These are phyloP conservation scores for Cyclotella cryptica DNA, from an alignment of 108 stramenopile species.

Conservation along the genomic window DNA sequence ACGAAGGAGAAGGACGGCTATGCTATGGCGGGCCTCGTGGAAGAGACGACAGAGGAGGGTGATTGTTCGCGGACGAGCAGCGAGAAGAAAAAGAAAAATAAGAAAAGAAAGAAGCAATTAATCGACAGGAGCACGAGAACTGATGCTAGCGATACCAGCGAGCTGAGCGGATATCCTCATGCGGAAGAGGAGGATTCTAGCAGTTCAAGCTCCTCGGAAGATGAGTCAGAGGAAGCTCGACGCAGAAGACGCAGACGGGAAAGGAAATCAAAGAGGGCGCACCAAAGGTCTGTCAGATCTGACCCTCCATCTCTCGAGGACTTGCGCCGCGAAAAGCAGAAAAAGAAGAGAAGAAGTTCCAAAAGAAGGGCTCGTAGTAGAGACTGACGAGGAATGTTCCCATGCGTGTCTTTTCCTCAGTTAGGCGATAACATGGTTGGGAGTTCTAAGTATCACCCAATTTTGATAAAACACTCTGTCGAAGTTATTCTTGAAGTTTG, in stretches of 20 bases:
- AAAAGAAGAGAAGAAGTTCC: too few species aligned
- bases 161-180: not conserved
- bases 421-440: too few species aligned
- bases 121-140: not conserved
- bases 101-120: not conserved
- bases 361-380: too few species aligned
- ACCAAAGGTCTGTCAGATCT: not conserved
- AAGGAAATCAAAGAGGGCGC: not conserved
- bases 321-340: not conserved
- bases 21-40: not conserved
- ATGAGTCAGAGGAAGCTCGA: not conserved
- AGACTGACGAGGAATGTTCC: too few species aligned
- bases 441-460: too few species aligned
- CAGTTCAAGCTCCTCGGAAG: not conserved
- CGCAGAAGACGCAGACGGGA: not conserved
- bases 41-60: not conserved
- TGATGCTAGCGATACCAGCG: not conserved
- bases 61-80: too few species aligned
- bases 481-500: too few species aligned
- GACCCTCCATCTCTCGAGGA: conserved; percentile 1
- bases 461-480: too few species aligned
- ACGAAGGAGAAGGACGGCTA: not conserved
- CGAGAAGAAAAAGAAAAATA: conserved; percentile 2
- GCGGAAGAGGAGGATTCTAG: not conserved
- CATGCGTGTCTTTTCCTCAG: too few species aligned